Conservation (phyloP, 1,284 basidiomycete species). For the Ganoderma lucidum region DNA sequence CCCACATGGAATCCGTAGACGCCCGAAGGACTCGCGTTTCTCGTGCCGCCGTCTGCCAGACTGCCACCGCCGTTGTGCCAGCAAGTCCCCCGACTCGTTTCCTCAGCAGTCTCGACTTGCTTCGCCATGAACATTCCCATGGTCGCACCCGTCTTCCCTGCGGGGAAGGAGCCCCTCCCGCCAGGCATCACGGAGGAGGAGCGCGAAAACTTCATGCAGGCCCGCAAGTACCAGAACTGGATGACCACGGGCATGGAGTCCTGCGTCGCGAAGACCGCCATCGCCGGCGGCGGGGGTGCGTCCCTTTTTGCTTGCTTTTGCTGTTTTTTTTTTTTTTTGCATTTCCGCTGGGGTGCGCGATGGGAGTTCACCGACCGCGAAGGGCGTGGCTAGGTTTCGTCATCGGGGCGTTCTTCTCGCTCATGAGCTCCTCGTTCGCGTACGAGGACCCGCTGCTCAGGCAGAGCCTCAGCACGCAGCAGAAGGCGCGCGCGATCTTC, state of each 20-base stretch:
- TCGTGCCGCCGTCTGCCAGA: neutral
- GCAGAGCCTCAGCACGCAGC: slow-evolving; percentile 66
- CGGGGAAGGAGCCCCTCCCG: slow-evolving; percentile 82
- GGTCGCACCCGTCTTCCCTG: slow-evolving; percentile 57
- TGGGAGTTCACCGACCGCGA: slow-evolving; percentile 20
- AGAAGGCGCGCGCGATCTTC: slow-evolving; percentile 89
- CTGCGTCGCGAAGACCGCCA: slow-evolving; percentile 81
- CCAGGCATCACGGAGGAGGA: slow-evolving; percentile 87
- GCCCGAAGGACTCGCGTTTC: no score
- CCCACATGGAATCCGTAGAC: no score
- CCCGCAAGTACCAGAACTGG: slow-evolving; percentile 79
- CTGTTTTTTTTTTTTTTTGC: no score
- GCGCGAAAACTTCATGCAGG: slow-evolving; percentile 69
- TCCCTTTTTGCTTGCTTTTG: slow-evolving; percentile 23
- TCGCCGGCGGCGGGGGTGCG: slow-evolving; percentile 85
- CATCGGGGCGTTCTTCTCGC: slow-evolving; percentile 94
- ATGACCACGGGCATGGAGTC: slow-evolving; percentile 82
- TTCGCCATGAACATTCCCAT: slow-evolving; percentile 37
- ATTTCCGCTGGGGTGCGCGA: neutral
- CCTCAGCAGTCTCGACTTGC: slow-evolving; percentile 8
- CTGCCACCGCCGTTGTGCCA: slow-evolving; percentile 1
- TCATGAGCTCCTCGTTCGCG: slow-evolving; percentile 95
- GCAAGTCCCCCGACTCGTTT: slow-evolving; percentile 1
- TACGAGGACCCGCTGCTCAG: slow-evolving; percentile 94
- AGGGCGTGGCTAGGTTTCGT: slow-evolving; percentile 73